These are phyloP conservation scores for Aspergillus incahuasiensis DNA, from an alignment of 495 filamentous ascomycete species.

Conservation along the genomic window DNA sequence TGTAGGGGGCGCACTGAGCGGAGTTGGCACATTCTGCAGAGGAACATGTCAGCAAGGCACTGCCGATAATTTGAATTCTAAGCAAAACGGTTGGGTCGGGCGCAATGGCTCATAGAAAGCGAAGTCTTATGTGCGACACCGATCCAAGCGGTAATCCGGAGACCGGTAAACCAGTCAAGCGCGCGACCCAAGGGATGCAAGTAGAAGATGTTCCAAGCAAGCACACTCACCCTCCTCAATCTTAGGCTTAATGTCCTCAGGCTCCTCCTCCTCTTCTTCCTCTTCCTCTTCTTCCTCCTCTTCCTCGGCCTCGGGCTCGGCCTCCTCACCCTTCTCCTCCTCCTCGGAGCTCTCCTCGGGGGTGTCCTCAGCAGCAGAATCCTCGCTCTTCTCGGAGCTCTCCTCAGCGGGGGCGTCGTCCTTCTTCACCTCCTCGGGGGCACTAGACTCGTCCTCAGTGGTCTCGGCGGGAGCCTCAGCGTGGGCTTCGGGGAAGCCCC, in stretches of 20 bases:
- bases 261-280: conserved; percentile 88
- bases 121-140: background rate
- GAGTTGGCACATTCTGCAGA: conserved; percentile 78
- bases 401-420: conserved; percentile 36
- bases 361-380: conserved; percentile 37
- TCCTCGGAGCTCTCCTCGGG: conserved; percentile 45
- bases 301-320: conserved; percentile 39
- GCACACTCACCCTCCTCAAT: conserved; percentile 81
- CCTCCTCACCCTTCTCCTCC: conserved; percentile 43
- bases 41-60: conserved; percentile 11
- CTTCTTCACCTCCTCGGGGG: conserved; percentile 49
- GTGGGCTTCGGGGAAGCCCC: conserved; percentile 54
- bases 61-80: background rate
- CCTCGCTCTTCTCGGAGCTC: conserved; percentile 31
- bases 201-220: background rate
- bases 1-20: conserved; percentile 74
- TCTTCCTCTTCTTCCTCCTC: conserved; percentile 63
- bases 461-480: conserved; percentile 56
- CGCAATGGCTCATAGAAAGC: conserved; percentile 5
- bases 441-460: conserved; percentile 42
- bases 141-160: conserved; percentile 1
- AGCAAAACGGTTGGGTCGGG: background rate
- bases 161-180: background rate
- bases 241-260: conserved; percentile 79
- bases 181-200: background rate